Evolutionary conservation across 371 early-diverging fungal species (phyloP).

Genomic region (Mucor saturninus): DNA sequence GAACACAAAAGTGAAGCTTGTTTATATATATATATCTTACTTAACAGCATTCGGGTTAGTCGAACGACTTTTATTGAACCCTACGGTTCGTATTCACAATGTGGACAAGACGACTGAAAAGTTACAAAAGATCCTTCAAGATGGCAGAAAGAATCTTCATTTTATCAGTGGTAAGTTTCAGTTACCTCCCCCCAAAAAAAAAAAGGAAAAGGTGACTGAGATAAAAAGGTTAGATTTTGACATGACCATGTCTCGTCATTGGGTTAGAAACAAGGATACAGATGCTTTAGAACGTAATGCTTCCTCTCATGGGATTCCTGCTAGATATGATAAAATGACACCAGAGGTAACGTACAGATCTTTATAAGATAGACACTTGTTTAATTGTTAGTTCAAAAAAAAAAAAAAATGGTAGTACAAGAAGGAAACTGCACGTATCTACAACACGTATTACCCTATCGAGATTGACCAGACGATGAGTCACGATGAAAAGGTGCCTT

Average conservation of each 20-base stretch:
- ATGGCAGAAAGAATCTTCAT: slow-evolving; percentile 57
- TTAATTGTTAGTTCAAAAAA: too few relatives aligned
- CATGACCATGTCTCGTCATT: slow-evolving; percentile 76
- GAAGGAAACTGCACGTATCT: slow-evolving; percentile 46
- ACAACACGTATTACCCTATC: slow-evolving; percentile 74
- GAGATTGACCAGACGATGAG: slow-evolving; percentile 62
- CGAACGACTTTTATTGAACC: slow-evolving; percentile 35
- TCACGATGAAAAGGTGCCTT: slow-evolving; percentile 62
- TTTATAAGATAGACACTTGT: neutral
- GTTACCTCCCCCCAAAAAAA: neutral
- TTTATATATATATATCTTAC: too few relatives aligned
- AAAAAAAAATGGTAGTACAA: slow-evolving; percentile 62
- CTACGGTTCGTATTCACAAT: slow-evolving; percentile 47
- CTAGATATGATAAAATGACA: slow-evolving; percentile 45
- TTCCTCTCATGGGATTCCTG: slow-evolving; percentile 68
- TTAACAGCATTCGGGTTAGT: slow-evolving; percentile 12
- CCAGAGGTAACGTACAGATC: slow-evolving; percentile 39
- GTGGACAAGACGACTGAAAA: slow-evolving; percentile 39
- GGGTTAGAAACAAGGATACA: slow-evolving; percentile 55
- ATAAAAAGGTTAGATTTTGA: slow-evolving; percentile 64
- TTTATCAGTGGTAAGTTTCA: slow-evolving; percentile 59
- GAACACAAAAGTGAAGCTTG: neutral
- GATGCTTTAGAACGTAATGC: slow-evolving; percentile 55
- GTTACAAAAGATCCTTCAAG: slow-evolving; percentile 52
- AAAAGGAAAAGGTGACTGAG: neutral